Base-by-base conservation (phyloP, 2,329 filamentous ascomycete genomes). In the Verticillium dahliae region DNA sequence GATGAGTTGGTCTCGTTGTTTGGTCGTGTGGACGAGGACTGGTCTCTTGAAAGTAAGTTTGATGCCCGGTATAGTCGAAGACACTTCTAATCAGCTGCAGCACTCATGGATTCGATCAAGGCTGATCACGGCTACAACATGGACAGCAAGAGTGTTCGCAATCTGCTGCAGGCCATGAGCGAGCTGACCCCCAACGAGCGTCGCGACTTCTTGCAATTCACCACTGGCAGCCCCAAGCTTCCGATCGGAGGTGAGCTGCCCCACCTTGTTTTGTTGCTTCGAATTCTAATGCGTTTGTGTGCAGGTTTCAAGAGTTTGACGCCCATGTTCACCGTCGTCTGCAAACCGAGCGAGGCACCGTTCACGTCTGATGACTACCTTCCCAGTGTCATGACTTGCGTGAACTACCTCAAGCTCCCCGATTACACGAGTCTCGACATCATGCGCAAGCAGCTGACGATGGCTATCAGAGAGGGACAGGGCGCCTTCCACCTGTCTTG, bases 331-430 rank as follows among this genome's bases (percentile, higher is more conserved):
- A 99, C 95, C 3, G 95, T 99, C 65, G 95, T 99, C 54, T 98
- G 95, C 83, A 97, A 97, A 76, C 94, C 94, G n/a, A 96, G 91
- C 74, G 95, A 99, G 72, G 87, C 92, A 15, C 95, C 95, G 1
- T 95, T 93, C 74, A 90, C 89, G 3, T 94, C 94, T 4, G 95
- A 99, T 71, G 95, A 99, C 78, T 99, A 98, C 71, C 84, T 99
- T n/a, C 95, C 96, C 13, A 98, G 93, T 73, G 96, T 99, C 74
- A 99, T 99, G 96, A 99, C 96, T 11, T 99, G 96, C 74, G 95
- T 97, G 76, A 99, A 99, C 76, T 99, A 99, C 74, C 86, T 99
- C 70, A 99, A 99, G 78, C 84, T 99, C 71, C 95, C 95, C 22
- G 92, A 99, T 75, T 99, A 99, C 76, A 94, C 88, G 67, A 87